Conservation (phyloP, 768 basidiomycete genomes). For the Trametes villosa region DNA sequence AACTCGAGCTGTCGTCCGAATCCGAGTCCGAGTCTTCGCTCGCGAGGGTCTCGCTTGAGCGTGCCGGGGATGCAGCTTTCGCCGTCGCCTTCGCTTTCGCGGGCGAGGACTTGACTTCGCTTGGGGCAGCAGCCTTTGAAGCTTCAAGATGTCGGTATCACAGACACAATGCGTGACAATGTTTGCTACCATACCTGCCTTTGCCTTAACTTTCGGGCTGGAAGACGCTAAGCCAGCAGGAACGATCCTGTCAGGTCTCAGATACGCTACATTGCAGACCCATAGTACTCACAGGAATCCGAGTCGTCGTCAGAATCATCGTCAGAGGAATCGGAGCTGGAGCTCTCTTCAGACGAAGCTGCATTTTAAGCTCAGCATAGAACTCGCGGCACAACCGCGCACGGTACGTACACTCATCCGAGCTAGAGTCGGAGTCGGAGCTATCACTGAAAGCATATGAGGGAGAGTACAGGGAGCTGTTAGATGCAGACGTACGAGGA, state of each 20-base stretch:
- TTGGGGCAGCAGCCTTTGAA: background rate
- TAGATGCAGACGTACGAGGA: slow-evolving; percentile 31
- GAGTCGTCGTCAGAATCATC: slow-evolving; percentile 33
- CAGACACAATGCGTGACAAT: no score
- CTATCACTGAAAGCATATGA: background rate
- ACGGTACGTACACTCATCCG: slow-evolving; percentile 27
- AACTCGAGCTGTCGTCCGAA: slow-evolving; percentile 30
- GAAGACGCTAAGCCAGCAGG: slow-evolving; percentile 9
- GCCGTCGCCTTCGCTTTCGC: background rate
- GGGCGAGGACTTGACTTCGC: background rate
- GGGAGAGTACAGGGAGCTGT: background rate
- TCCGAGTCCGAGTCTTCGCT: slow-evolving; percentile 20
- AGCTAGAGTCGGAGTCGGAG: slow-evolving; percentile 24
- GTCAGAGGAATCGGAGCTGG: no score
- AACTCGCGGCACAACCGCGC: no score
- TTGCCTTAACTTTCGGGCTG: background rate
- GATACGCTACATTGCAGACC: background rate
- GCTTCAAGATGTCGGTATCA: no score
- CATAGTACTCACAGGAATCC: slow-evolving; percentile 27
- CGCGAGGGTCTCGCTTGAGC: slow-evolving; percentile 22
- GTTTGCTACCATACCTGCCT: slow-evolving; percentile 1
- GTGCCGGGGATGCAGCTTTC: slow-evolving; percentile 13
- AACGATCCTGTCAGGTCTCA: slow-evolving; percentile 12
- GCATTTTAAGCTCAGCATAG: no score
- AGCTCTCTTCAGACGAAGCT: no score